These are phyloP conservation scores for Lunularia cruciata DNA, from an alignment of 225 moss, liverwort and hornwort species.

Conservation along the genomic window DNA sequence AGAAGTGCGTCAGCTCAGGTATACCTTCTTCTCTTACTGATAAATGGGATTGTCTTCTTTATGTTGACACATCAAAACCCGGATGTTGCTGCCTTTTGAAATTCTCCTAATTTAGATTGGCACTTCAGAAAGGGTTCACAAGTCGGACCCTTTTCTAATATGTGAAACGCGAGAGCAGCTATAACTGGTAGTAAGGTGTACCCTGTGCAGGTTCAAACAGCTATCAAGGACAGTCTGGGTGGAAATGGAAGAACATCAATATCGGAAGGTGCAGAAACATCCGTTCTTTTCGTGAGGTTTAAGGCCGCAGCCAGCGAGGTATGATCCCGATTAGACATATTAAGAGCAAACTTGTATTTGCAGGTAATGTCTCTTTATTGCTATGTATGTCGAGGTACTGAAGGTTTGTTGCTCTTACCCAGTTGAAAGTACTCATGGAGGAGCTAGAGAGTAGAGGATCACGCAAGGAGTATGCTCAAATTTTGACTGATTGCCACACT, in stretches of 20 bases:
- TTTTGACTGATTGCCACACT: conserved; percentile 76
- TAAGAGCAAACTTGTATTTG: background rate
- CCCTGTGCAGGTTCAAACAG: conserved; percentile 68
- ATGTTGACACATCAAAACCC: no score
- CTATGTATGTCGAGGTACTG: no score
- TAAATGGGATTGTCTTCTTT: no score
- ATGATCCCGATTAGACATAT: background rate
- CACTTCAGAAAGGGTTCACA: no score
- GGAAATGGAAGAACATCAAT: conserved; percentile 71
- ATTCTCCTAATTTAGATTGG: no score
- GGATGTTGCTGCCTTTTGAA: no score
- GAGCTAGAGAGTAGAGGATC: conserved; percentile 88
- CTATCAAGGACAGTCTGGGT: conserved; percentile 74
- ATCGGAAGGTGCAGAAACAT: conserved; percentile 91
- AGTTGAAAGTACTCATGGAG: conserved; percentile 89
- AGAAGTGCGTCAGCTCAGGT: conserved; percentile 84
- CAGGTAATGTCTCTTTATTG: no score
- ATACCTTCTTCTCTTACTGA: no score
- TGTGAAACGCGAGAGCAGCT: no score
- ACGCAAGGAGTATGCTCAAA: conserved; percentile 82
- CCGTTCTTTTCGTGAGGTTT: conserved; percentile 90
- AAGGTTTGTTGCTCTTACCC: background rate
- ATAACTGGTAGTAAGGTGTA: background rate
- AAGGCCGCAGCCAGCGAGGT: conserved; percentile 97
- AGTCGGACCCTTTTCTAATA: no score